Base-by-base conservation (phyloP, 768 basidiomycete genomes). In the Austroboletus festivus region DNA sequence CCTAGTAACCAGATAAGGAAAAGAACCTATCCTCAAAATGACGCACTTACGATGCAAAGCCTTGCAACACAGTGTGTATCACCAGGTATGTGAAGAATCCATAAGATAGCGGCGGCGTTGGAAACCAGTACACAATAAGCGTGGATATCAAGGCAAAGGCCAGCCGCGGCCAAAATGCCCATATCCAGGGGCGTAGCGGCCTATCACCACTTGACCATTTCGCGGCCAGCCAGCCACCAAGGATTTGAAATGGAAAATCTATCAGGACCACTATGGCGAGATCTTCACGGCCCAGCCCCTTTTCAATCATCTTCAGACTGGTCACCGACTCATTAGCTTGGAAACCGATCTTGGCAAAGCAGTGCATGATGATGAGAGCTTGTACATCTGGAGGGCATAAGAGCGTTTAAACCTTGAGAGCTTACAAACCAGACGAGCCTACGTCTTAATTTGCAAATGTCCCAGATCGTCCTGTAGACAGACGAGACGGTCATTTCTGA, bases 211-310 rank as follows among this genome's bases (percentile, higher is more conserved):
- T 75, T 5, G 91, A 86, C 92, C 93, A 97, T 56, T 83, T 84
- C 3, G 92, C 95, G 1, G 94, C 92, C 21, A 95, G 73, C 86
- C 89, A 98, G 6, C 95, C 95, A 19, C 91, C 93, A 48, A 89
- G 62, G 43, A 99, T 92, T 73, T 98, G 94, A 71, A 96, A 95
- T 2, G 96, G 96, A 58, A 98, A 97, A 68, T 99, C 96, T 55
- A 98, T 86, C 33, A 98, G 81, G 38, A 95, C 94, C 4, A 92
- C 87, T 15, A 93, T 76, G n/a, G 96, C 93, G 33, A 98, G 77
- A 59, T 99, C 96, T 72, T 98, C 96, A 34, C 93, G 86, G 50
- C 84, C 87, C 46, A 99, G 77, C 2, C 96, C 96, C 63, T 98
- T 98, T 68, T 99, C 96, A 37, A 99, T 87, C 71, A 98, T 81